phyloP scores from a whole-genome alignment of 352 stramenopile genomes.

The Plasmopara muralis region DNA sequence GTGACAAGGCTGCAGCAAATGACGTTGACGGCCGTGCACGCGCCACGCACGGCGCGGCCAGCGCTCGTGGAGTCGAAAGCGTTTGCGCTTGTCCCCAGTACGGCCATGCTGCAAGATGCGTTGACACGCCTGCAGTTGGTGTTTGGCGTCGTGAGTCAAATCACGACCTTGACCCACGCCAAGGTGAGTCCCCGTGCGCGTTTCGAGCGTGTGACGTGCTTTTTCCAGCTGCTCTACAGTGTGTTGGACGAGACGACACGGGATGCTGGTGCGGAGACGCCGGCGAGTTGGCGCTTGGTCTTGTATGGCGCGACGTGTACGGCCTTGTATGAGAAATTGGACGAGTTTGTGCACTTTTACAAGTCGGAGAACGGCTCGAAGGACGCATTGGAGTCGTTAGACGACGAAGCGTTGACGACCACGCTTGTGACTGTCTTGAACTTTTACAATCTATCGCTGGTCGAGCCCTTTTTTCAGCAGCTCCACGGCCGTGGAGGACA shows the following conservation, averaged over 20 bases:
- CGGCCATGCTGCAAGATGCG: slow-evolving; percentile 67
- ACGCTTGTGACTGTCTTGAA: slow-evolving; percentile 58
- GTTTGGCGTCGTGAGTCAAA: slow-evolving; percentile 48
- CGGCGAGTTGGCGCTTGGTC: slow-evolving; percentile 47
- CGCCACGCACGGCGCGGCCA: slow-evolving; percentile 24
- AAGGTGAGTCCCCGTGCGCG: slow-evolving; percentile 37
- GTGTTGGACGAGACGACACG: slow-evolving; percentile 52
- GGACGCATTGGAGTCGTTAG: background rate
- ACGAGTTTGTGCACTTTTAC: slow-evolving; percentile 71
- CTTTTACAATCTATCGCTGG: slow-evolving; percentile 73
- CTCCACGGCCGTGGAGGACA: slow-evolving; percentile 20
- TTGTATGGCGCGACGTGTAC: slow-evolving; percentile 68
- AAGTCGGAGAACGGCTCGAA: slow-evolving; percentile 20
- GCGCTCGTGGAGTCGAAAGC: slow-evolving; percentile 3
- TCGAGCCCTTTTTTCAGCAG: slow-evolving; percentile 67
- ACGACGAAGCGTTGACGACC: slow-evolving; percentile 58
- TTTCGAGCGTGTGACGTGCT: slow-evolving; percentile 44
- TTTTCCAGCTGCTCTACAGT: slow-evolving; percentile 43
- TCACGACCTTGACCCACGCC: slow-evolving; percentile 60
- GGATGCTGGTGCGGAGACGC: slow-evolving; percentile 22
- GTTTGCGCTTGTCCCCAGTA: slow-evolving; percentile 40
- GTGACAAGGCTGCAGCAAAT: slow-evolving; percentile 54
- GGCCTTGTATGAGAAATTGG: slow-evolving; percentile 74
- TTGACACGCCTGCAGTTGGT: slow-evolving; percentile 67
- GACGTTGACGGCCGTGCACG: slow-evolving; percentile 46